A percentile compares a stretch with the other conserved stretches of the same genome.
phyloP scores from a whole-genome alignment of 2,329 filamentous ascomycete species.

The Colletotrichum filicis region DNA sequence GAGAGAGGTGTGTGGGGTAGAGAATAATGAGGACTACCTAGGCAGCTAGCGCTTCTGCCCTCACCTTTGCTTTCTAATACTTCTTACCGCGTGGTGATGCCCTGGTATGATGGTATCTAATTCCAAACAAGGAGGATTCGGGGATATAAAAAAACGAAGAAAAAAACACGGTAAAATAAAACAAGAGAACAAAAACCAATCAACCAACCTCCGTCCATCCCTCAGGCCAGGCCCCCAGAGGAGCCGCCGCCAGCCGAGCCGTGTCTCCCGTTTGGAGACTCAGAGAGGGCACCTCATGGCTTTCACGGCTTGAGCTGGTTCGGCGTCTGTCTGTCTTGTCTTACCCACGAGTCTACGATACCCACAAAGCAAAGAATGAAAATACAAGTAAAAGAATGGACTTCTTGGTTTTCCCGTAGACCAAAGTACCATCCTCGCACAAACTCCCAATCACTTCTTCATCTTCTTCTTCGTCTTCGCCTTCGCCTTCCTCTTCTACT shows the following conservation, averaged over 20 bases:
- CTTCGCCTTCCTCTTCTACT: neutral
- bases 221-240: neutral
- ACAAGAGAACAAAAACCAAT: neutral
- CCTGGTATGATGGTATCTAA: neutral
- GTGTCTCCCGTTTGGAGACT: constrained; percentile 13
- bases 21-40: neutral
- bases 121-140: constrained; percentile 16
- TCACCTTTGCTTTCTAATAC: neutral
- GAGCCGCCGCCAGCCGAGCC: constrained; percentile 22
- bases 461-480: neutral
- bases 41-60: constrained; percentile 3
- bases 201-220: neutral
- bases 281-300: neutral
- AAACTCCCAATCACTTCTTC: no score
- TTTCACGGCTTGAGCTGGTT: constrained; percentile 10
- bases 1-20: neutral
- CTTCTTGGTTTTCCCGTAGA: neutral
- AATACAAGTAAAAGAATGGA: neutral
- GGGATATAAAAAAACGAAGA: neutral
- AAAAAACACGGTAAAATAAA: neutral
- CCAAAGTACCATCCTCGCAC: neutral
- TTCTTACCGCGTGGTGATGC: neutral
- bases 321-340: constrained; percentile 28
- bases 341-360: constrained; percentile 4
- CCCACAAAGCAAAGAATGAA: neutral